These are phyloP conservation scores for Globisporangium heterothallicum DNA, from an alignment of 352 stramenopile genomes.

Conservation along the genomic window DNA sequence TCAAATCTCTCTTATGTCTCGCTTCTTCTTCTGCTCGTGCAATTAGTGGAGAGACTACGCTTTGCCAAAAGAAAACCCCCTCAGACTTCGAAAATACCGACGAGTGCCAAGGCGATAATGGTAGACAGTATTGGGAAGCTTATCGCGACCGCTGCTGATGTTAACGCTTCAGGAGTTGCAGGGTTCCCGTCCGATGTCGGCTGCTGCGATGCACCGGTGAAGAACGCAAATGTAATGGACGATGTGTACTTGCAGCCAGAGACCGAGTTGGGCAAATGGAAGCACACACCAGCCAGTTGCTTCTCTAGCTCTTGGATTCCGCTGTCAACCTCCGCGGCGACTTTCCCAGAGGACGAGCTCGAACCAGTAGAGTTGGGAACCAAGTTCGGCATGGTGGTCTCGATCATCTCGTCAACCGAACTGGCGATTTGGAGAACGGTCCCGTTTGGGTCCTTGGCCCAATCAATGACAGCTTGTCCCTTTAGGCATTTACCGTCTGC, in stretches of 20 bases:
- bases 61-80: too few species aligned
- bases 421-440: conserved; percentile 4
- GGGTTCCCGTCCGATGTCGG: background rate
- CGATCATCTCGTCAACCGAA: conserved; percentile 9
- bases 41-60: background rate
- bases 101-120: background rate
- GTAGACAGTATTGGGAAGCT: background rate
- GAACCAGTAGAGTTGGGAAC: conserved; percentile 1
- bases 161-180: background rate
- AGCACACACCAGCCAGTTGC: conserved; percentile 7
- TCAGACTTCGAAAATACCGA: background rate
- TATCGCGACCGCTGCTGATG: background rate
- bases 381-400: conserved; percentile 1
- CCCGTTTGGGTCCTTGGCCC: conserved; percentile 3
- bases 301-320: conserved; percentile 5
- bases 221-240: conserved; percentile 9
- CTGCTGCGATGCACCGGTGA: conserved; percentile 1
- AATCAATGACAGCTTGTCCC: conserved; percentile 12
- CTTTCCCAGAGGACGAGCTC: background rate
- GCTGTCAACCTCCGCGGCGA: conserved; percentile 5
- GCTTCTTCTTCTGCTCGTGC: background rate
- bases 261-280: conserved; percentile 11
- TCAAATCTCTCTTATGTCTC: background rate
- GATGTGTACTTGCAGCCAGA: conserved; percentile 13
- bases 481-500: conserved; percentile 11